phyloP scores from a whole-genome alignment of 352 stramenopile species.

The Hyaloperonospora brassicae region DNA sequence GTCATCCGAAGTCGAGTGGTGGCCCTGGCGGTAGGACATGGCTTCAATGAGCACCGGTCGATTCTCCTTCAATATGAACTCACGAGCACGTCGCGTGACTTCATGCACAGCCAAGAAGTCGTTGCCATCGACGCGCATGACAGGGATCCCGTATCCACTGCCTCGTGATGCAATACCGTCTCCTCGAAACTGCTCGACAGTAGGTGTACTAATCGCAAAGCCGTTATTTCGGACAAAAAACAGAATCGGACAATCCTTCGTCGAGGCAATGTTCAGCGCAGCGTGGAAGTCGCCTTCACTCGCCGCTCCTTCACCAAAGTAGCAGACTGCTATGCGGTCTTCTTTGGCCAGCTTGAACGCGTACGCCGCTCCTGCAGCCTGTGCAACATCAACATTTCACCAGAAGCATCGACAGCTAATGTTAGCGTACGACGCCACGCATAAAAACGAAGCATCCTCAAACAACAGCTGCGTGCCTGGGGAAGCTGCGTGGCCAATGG shows the following conservation, averaged over 20 bases:
- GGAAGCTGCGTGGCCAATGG: conserved; percentile 96
- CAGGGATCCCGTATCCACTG: conserved; percentile 93
- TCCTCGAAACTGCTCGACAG: conserved; percentile 93
- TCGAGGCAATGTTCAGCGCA: conserved; percentile 94
- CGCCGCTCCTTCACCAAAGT: conserved; percentile 96
- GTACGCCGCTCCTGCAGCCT: conserved; percentile 95
- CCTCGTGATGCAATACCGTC: conserved; percentile 94
- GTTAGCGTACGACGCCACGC: neutral
- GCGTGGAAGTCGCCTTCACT: conserved; percentile 97
- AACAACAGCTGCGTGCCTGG: conserved; percentile 49
- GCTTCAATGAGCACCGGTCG: conserved; percentile 94
- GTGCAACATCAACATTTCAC: neutral
- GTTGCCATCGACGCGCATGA: conserved; percentile 97
- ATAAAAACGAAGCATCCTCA: neutral
- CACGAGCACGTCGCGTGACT: conserved; percentile 83
- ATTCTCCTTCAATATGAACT: conserved; percentile 85
- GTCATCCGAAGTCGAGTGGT: conserved; percentile 98
- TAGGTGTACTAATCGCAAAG: conserved; percentile 96
- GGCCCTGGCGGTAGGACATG: conserved; percentile 97
- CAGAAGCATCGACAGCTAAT: neutral
- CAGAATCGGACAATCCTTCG: conserved; percentile 91
- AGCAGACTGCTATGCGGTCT: conserved; percentile 88
- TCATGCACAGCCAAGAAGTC: conserved; percentile 95
- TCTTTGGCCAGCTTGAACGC: conserved; percentile 92
- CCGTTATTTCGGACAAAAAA: conserved; percentile 99